Conservation (phyloP, 148 eudicot genomes). For the Fagopyrum esculentum region DNA sequence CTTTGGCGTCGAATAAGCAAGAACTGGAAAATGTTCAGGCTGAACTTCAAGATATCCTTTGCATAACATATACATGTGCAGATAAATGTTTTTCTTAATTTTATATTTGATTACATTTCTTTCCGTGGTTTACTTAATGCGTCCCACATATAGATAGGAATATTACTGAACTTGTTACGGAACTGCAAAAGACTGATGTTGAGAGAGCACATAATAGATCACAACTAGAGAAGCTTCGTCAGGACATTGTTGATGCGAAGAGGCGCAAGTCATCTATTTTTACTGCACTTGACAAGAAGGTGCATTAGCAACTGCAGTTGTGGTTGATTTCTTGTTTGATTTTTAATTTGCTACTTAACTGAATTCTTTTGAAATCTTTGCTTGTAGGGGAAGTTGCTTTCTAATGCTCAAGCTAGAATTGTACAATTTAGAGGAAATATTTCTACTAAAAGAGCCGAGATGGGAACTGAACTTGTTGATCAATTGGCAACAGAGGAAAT, state of each 20-base stretch:
- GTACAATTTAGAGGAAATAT: conserved; percentile 66
- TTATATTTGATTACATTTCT: not conserved
- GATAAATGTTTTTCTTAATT: not conserved
- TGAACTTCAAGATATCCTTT: conserved; percentile 88
- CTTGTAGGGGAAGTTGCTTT: conserved; percentile 69
- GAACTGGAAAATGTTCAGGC: conserved; percentile 53
- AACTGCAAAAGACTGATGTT: conserved; percentile 92
- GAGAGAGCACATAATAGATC: conserved; percentile 84
- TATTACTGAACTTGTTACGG: conserved; percentile 72
- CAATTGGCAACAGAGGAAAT: conserved; percentile 77
- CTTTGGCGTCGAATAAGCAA: conserved; percentile 41
- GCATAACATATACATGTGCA: not conserved
- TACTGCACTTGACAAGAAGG: conserved; percentile 84
- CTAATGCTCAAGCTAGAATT: conserved; percentile 57
- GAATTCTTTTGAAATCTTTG: not conserved
- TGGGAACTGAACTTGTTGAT: conserved; percentile 97
- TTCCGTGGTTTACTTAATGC: conserved; percentile 37
- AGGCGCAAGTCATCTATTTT: conserved; percentile 68
- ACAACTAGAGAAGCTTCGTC: conserved; percentile 72
- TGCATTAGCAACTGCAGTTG: conserved; percentile 16
- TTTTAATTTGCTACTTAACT: not conserved
- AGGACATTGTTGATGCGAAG: conserved; percentile 66
- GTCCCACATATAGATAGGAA: conserved; percentile 69
- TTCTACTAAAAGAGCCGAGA: conserved; percentile 63
- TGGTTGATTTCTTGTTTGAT: conserved; percentile 12